Base-by-base conservation (phyloP, 495 filamentous ascomycete genomes). In the Neurospora tetraspora region DNA sequence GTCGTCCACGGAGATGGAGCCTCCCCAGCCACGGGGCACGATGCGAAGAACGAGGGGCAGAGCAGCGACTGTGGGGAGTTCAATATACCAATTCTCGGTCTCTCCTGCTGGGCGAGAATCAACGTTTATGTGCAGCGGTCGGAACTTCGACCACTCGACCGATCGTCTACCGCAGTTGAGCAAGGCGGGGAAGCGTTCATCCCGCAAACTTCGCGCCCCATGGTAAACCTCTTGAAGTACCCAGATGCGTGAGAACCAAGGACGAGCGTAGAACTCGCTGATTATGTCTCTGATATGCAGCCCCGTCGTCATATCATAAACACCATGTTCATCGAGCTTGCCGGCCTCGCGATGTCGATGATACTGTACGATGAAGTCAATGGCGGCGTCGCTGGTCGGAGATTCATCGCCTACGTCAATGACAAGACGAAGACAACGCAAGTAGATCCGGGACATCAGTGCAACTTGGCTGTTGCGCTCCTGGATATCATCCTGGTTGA, bases 381-480 rank as follows among this genome's bases (percentile, higher is more conserved):
- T 61, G 1, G 27, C 53, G 14, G 53, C 53, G 53, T 61, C 23
- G 2, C 23, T 61, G 27, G 53, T 31, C 0, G 53, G 14, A 8
- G 12, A 34, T 61, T 2, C 20, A 16, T 61, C 53, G 20, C 23
- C 53, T 18, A 31, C 53, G 23, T 61, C 23, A 31, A 61, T 61
- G 12, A 61, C 5, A 61, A 61, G 53, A 8, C 12, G 12, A 34
- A 3, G 23, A 34, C 1, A 34, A 18, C 2, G 3, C 12, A 6
- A 23, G 53, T 69, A 43, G 3, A 69, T 72, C 20, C 1, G 10
- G 38, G 0, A 14, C 71, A 43, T 72, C 38, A 72, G 4, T 12
- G 47, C 12, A n/a, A 72, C 53, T 65, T 72, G 71, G 38, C 37
- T 18, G 53, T 39, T 39, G 53, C 71, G 71, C 11, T 72, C 71